These are phyloP conservation scores for Tubosaeta sp. DNA, from an alignment of 768 basidiomycete species.

Conservation along the genomic window DNA sequence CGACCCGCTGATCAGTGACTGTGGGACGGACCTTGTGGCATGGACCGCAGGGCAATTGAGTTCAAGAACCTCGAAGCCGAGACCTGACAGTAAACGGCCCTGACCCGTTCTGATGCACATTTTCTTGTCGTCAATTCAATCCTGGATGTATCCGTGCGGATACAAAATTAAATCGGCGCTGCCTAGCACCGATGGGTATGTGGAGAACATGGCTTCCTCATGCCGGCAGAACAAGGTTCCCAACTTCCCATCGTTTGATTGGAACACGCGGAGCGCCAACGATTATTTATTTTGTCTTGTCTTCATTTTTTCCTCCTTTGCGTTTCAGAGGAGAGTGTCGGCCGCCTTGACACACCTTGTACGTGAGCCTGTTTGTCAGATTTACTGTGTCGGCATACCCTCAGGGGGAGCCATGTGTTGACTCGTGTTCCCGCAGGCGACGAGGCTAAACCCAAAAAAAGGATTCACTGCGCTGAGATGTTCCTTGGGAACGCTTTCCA, in stretches of 20 bases:
- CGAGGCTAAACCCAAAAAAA: not conserved
- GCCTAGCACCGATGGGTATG: conserved; percentile 6
- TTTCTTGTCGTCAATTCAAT: not conserved
- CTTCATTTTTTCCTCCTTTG: not conserved
- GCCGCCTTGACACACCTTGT: not conserved
- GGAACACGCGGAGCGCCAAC: no score
- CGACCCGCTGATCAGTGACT: not conserved
- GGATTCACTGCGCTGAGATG: not conserved
- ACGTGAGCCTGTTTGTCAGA: not conserved
- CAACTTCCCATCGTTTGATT: not conserved
- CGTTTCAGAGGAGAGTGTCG: not conserved
- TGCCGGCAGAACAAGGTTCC: not conserved
- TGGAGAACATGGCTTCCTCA: conserved; percentile 6
- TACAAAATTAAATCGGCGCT: not conserved
- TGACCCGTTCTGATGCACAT: conserved; percentile 4
- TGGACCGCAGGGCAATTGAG: not conserved
- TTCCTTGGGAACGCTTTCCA: not conserved
- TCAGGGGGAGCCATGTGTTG: not conserved
- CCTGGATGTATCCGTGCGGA: not conserved
- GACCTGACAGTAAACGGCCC: not conserved
- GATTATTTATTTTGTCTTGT: not conserved
- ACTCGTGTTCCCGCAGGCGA: not conserved
- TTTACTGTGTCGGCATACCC: not conserved
- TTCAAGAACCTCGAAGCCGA: not conserved
- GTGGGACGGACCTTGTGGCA: not conserved